These are phyloP conservation scores for Acanthamoeba royreba DNA, from an alignment of 208 protist species.

Conservation along the genomic window DNA sequence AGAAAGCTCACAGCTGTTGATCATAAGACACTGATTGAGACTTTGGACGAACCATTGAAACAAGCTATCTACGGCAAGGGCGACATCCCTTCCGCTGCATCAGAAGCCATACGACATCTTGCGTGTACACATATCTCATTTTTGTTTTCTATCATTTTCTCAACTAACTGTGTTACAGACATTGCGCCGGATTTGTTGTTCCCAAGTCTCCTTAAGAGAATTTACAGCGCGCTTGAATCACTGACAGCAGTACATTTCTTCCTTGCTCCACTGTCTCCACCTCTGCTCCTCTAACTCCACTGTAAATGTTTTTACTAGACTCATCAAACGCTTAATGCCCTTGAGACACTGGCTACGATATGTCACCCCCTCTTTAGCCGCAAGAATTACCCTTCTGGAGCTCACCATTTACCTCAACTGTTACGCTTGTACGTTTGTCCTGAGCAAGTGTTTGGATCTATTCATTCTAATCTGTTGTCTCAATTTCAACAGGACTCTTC, in stretches of 20 bases:
- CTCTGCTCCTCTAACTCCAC: neutral
- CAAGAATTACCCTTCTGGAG: neutral
- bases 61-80: slow-evolving; percentile 35
- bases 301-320: neutral
- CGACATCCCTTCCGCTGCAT: neutral
- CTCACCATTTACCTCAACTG: neutral
- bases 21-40: neutral
- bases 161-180: neutral
- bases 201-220: neutral
- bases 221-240: neutral
- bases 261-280: neutral
- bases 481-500: neutral
- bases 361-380: neutral
- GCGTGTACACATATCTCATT: slow-evolving; percentile 3
- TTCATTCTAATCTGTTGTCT: neutral
- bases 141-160: neutral
- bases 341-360: neutral
- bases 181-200: neutral
- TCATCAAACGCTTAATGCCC: slow-evolving; percentile 6
- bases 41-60: neutral
- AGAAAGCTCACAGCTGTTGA: neutral
- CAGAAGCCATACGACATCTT: neutral
- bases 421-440: neutral
- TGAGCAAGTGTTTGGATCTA: neutral
- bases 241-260: neutral